Evolutionary conservation across 805 yeast species (phyloP).

Genomic region (Limtongozyma cylindracea): DNA sequence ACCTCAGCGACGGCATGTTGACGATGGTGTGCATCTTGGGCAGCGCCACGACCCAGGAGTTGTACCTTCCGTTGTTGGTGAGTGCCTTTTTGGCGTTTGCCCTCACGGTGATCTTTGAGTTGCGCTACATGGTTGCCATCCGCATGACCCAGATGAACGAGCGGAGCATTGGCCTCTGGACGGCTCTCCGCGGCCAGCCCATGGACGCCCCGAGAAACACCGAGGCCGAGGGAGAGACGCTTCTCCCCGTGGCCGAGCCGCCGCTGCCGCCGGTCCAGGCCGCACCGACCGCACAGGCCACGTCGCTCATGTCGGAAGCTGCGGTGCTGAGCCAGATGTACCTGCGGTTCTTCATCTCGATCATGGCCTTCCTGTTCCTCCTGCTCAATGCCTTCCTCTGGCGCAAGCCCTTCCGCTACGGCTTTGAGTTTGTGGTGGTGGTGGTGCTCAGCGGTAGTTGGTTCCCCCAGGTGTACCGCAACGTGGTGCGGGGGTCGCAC

Average conservation of each 20-base stretch:
- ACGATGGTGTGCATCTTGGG: slow-evolving; percentile 35
- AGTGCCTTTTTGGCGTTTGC: slow-evolving; percentile 46
- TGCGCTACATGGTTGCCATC: slow-evolving; percentile 45
- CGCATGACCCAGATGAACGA: slow-evolving; percentile 52
- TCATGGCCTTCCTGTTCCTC: slow-evolving; percentile 14
- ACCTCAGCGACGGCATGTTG: slow-evolving; percentile 48
- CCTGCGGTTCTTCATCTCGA: slow-evolving; percentile 7
- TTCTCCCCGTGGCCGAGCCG: neutral
- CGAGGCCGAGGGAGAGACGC: slow-evolving; percentile 1
- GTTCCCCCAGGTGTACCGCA: slow-evolving; percentile 75
- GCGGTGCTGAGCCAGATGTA: slow-evolving; percentile 5
- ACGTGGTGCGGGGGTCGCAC: slow-evolving; percentile 41
- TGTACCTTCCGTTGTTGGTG: slow-evolving; percentile 44
- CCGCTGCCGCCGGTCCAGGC: neutral
- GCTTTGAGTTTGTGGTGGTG: slow-evolving; percentile 30
- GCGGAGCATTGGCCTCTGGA: slow-evolving; percentile 36
- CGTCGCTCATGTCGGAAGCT: slow-evolving; percentile 2
- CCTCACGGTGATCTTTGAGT: slow-evolving; percentile 48
- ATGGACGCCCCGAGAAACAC: slow-evolving; percentile 1
- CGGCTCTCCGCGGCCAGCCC: slow-evolving; percentile 31
- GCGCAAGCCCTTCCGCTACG: slow-evolving; percentile 27
- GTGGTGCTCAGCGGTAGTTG: slow-evolving; percentile 43
- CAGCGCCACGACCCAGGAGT: slow-evolving; percentile 20
- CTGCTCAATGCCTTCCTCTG: slow-evolving; percentile 31
- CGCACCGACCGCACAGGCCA: neutral